phyloP scores from a whole-genome alignment of 164 flowering plant species.

The Umbilicus rupestris region DNA sequence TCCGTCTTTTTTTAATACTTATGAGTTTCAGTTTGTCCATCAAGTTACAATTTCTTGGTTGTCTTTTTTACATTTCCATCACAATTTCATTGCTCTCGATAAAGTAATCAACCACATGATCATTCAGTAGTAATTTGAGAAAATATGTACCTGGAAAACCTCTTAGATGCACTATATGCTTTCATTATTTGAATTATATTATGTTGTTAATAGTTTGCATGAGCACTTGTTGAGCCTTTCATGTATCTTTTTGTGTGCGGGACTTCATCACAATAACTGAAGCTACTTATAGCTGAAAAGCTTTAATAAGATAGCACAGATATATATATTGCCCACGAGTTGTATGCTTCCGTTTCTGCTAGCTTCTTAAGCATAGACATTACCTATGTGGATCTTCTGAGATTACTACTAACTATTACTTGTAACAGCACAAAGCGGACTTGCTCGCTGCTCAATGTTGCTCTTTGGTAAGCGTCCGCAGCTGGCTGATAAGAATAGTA shows the following conservation, averaged over 20 bases:
- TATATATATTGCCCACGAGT: not conserved
- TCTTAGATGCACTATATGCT: not conserved
- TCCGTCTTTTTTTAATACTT: not conserved
- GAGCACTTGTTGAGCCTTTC: not conserved
- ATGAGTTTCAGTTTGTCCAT: not conserved
- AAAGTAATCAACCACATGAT: not conserved
- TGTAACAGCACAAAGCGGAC: conserved; percentile 71
- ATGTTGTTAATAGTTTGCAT: not conserved
- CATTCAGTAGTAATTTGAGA: not conserved
- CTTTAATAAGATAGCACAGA: not conserved
- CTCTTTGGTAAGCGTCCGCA: conserved; percentile 47
- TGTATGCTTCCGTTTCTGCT: not conserved
- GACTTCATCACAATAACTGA: not conserved
- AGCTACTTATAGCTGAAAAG: not conserved
- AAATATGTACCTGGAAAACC: not conserved
- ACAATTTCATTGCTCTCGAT: not conserved
- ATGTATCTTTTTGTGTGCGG: not conserved
- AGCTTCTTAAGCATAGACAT: not conserved
- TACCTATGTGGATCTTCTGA: not conserved
- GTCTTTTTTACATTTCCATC: not conserved
- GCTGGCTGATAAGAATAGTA: not conserved
- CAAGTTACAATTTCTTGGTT: too few species aligned
- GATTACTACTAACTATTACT: conserved; percentile 13
- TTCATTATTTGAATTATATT: not conserved
- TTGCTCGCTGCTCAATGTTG: conserved; percentile 60